Conservation (phyloP, 1,139 yeast genomes). For the Yamadazyma sp. region DNA sequence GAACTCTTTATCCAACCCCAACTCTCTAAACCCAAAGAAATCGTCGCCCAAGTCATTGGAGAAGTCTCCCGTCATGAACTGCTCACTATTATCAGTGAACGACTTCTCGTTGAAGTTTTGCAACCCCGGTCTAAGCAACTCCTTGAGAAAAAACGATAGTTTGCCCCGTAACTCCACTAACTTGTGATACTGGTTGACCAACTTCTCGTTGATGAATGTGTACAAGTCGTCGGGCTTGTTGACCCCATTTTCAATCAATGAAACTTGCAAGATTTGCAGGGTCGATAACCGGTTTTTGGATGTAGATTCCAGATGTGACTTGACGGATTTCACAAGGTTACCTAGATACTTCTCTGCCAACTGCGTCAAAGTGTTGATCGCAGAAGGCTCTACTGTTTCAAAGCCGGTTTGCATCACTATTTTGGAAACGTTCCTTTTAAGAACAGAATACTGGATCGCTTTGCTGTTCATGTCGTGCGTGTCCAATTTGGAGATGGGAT, state of each 20-base stretch:
- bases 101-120: constrained; percentile 73
- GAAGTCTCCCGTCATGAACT: constrained; percentile 91
- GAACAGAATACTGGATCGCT: constrained; percentile 61
- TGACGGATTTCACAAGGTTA: constrained; percentile 71
- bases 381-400: constrained; percentile 77
- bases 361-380: constrained; percentile 79
- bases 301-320: constrained; percentile 65
- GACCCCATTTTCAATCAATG: constrained; percentile 83
- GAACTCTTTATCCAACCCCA: constrained; percentile 91
- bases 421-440: constrained; percentile 72
- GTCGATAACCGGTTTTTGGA: constrained; percentile 48
- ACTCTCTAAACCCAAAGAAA: constrained; percentile 92
- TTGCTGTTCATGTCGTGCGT: constrained; percentile 60
- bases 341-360: constrained; percentile 78
- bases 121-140: constrained; percentile 79
- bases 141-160: constrained; percentile 73
- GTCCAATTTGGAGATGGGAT: constrained; percentile 72
- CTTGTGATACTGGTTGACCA: constrained; percentile 67
- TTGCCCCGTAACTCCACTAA: constrained; percentile 67
- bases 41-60: constrained; percentile 92
- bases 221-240: constrained; percentile 76
- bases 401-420: constrained; percentile 92
- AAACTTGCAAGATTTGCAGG: constrained; percentile 54
- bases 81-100: constrained; percentile 89
- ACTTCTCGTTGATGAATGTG: constrained; percentile 71